phyloP scores from a whole-genome alignment of 2,329 filamentous ascomycete species.

The Sporothrix variecibatus region DNA sequence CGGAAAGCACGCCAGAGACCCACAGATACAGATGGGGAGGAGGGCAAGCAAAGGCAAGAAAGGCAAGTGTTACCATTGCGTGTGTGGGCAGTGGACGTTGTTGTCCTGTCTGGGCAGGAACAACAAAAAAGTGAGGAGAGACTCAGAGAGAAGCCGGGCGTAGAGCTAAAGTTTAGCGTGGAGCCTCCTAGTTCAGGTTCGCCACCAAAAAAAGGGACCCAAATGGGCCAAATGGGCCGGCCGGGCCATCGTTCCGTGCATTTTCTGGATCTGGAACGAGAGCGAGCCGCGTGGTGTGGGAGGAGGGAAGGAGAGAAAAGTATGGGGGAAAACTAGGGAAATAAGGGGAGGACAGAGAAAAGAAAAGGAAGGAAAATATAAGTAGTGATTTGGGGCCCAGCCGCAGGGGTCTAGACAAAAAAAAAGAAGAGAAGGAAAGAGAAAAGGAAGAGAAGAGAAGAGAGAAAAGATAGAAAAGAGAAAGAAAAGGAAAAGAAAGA shows the following conservation, averaged over 20 bases:
- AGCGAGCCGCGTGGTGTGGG: conserved; percentile 17
- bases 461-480: background rate
- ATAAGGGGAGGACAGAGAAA: background rate
- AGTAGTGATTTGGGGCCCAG: conserved; percentile 8
- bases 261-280: conserved; percentile 28
- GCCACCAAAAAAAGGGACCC: background rate
- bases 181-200: background rate
- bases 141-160: background rate
- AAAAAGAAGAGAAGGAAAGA: background rate
- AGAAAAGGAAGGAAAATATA: background rate
- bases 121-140: no score
- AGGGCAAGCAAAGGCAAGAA: no score
- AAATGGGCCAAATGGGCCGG: conserved; percentile 30
- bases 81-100: background rate
- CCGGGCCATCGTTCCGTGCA: conserved; percentile 30
- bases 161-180: background rate
- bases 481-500: background rate
- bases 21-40: no score
- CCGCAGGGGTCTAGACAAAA: conserved; percentile 2
- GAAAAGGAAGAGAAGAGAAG: background rate
- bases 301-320: background rate
- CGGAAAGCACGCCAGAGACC: background rate
- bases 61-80: background rate
- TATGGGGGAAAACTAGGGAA: background rate
- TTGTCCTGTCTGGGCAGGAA: background rate